Conservation (phyloP, 352 stramenopile species). For the Pythium sukuiense region DNA sequence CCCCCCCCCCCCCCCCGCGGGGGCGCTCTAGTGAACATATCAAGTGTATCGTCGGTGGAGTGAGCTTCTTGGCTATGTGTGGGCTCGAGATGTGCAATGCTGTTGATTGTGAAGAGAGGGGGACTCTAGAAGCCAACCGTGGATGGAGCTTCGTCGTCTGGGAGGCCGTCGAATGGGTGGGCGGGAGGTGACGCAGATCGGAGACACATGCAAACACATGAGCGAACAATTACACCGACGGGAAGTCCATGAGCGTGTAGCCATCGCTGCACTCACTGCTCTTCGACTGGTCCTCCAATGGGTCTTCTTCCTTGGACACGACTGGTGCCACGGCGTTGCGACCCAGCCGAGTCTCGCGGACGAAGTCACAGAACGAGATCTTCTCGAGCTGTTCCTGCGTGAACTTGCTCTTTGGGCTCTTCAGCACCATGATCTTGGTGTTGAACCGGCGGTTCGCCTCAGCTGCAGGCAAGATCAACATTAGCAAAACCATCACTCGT, state of each 20-base stretch:
- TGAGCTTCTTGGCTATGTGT: not conserved
- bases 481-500: not conserved
- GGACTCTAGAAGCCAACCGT: not conserved
- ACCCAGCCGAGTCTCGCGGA: constrained; percentile 66
- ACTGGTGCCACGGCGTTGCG: constrained; percentile 12
- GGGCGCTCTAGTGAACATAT: not conserved
- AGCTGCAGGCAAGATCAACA: constrained; percentile 28
- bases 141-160: not conserved
- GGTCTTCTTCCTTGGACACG: constrained; percentile 28
- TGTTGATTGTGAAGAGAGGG: not conserved
- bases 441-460: constrained; percentile 67
- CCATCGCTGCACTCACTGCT: constrained; percentile 84
- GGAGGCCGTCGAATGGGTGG: not conserved
- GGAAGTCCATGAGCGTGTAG: constrained; percentile 71
- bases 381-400: constrained; percentile 46
- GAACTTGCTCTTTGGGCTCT: constrained; percentile 55
- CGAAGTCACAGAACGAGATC: constrained; percentile 75
- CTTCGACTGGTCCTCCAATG: constrained; percentile 59
- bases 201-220: constrained; percentile 14
- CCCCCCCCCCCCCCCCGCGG: too few species aligned
- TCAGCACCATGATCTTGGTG: constrained; percentile 84
- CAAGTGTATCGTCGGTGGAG: not conserved
- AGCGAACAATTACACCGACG: constrained; percentile 45
- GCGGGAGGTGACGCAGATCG: constrained; percentile 3
- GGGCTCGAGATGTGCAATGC: not conserved